Base-by-base conservation (phyloP, 129 eudicot species). In the Arctium lappa region DNA sequence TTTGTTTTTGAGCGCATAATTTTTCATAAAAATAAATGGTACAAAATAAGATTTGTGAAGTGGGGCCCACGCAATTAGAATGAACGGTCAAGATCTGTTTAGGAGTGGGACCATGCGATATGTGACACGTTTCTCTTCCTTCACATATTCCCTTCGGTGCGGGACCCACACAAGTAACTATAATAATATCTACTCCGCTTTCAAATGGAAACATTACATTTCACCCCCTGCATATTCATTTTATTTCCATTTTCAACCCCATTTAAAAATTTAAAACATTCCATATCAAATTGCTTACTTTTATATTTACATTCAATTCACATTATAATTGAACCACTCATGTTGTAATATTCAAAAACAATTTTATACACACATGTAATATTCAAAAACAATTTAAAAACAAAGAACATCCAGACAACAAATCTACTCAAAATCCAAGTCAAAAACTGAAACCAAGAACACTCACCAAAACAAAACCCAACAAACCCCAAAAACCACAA, bases 51-150 rank as follows among this genome's bases (percentile, higher is more conserved):
- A 60, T n/a, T 56, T n/a, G 65, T 4, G 68, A n/a, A 81, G 81
- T 68, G 87, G 89, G 46, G 71, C 86, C 74, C 83, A 33, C 33
- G n/a, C 37, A 62, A 62, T 37, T 73, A 13, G 27, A 92, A 82
- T 65, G 94, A 88, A 88, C 92, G 92, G 91, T 75, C 87, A 76
- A 77, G 88, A 88, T 88, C 85, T 78, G 31, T 42, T 76, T 83
- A 86, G 77, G 82, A 88, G 90, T 80, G 79, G 22, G 69, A 83
- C 88, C 70, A 85, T 76, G 73, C 69, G 86, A 73, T 66, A 66
- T 66, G 34, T 80, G 81, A 75, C 84, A 81, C 85, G 83, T 60
- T 53, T 34, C 50, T 50, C 80, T 74, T 68, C 80, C 40, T 38
- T 72, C 83, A 72, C 73, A 75, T 34, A 48, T 76, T 53, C 69